Conservation (phyloP, 441 rosid genomes). For the Pelargonium cotyledonis region DNA sequence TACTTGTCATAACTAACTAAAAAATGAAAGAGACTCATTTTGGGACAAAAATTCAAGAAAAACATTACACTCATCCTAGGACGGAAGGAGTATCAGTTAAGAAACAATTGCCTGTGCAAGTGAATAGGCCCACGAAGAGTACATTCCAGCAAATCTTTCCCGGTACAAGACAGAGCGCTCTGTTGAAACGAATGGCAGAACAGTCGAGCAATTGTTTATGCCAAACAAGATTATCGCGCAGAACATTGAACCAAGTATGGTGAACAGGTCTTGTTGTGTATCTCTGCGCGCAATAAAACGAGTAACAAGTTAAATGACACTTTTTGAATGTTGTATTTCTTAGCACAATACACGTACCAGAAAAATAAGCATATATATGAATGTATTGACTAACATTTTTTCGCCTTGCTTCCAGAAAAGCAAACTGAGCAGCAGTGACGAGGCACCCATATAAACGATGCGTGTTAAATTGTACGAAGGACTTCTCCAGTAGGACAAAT, state of each 20-base stretch:
- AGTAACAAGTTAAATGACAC: background rate
- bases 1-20: too few species aligned
- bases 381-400: slow-evolving; percentile 34
- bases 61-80: too few species aligned
- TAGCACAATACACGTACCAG: too few species aligned
- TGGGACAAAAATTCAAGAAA: too few species aligned
- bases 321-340: too few species aligned
- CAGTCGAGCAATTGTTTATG: slow-evolving; percentile 48
- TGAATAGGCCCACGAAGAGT: slow-evolving; percentile 50
- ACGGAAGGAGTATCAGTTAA: background rate
- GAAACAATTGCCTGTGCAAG: slow-evolving; percentile 42
- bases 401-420: slow-evolving; percentile 60
- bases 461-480: slow-evolving; percentile 59
- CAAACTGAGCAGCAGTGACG: slow-evolving; percentile 39
- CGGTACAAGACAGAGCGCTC: slow-evolving; percentile 51
- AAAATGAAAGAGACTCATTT: too few species aligned
- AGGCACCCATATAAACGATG: slow-evolving; percentile 23
- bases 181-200: slow-evolving; percentile 39
- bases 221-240: slow-evolving; percentile 41
- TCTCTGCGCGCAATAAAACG: slow-evolving; percentile 23
- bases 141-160: slow-evolving; percentile 54
- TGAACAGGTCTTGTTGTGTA: slow-evolving; percentile 54
- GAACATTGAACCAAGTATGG: slow-evolving; percentile 48
- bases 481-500: slow-evolving; percentile 71
- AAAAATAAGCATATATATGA: background rate